Base-by-base conservation (phyloP, 2,329 filamentous ascomycete species). In the Colletotrichum tofieldiae region DNA sequence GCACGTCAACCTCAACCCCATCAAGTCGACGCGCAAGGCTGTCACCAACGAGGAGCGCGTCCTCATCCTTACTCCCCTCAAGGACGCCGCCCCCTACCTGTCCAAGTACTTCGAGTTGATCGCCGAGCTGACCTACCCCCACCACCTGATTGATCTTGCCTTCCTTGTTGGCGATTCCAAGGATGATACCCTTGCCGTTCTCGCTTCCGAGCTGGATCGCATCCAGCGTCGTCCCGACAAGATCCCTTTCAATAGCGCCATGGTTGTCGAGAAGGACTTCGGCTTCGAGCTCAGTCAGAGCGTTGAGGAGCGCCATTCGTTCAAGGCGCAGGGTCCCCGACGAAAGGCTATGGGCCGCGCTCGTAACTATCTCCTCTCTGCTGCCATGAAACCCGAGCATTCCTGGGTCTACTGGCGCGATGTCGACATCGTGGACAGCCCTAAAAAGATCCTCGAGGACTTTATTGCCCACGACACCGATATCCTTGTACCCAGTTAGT, bases 321-420 rank as follows among this genome's bases (percentile, higher is more conserved):
- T 95, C 78, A 91, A 91, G 71, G 95, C 94, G 2, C 96, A 99
- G 80, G 96, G 92, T 1, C 95, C 96, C 7, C 91, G 96, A 75
- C 91, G 96, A 75, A 98, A 96, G 84, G 91, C 93, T 45, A 95
- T 99, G 90, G 96, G 93, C 56, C 91, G 89, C 76, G 96, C 96
- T 37, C 91, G 96, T 77, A 99, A 99, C 82, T 99, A 97, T 82
- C 87, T 99, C 26, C 89, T 99, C 2, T 90, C 91, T 41, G 88
- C 94, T 0, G 93, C 96, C 3, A 81, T 99, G 78, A 97, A 97
- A 85, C 91, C 95, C 0, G 95, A 98, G 73, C 96, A 99, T 81
- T 96, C 95, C 11, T 99, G 96, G 96, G 95, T 98, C 11, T 98
- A 98, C 82, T 99, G 96, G 96, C 91, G 96, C 72, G 96, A 99